Base-by-base conservation (phyloP, 768 basidiomycete species). In the Termitomyces sp. region DNA sequence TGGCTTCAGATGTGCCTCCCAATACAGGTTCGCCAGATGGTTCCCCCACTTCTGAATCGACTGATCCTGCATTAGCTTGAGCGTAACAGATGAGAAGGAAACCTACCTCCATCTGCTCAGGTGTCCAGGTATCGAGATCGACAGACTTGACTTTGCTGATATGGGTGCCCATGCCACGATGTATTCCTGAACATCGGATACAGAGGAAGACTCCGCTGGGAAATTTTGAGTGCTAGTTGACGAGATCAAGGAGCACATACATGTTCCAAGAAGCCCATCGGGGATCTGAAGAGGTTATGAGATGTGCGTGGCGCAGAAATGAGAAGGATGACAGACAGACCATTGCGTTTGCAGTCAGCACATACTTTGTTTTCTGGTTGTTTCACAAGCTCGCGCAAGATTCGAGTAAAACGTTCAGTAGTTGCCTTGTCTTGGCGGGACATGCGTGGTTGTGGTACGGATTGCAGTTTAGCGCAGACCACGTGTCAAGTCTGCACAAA, bases 261-360 rank as follows among this genome's bases (percentile, higher is more conserved):
- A 98, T 72, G 71, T 98, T 98, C 90, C 94, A 97, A 8, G 93
- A 94, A 44, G 96, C 96, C 96, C 96, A 99, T 65, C 96, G 82
- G 45, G 96, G 92, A 79, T 98, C 95, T 97, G 62, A 16, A 51
- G 26, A 41, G 24, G 18, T 49, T 44, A 11, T 54, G 28, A 60
- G 57, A 55, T 54, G 33, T 36, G 56, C 38, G 44, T 28, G 58
- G 18, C 5, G n/a, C 33, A 44, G 26, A 52, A 56, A 46, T 55
- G 60, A 46, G 58, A 6, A 49, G 20, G 24, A 30, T 30, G 30
- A 30, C 3, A 55, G 53, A 72, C 86, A 36, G 64, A 92, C 95
- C 96, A 71, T 97, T 95, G 60, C 91, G 86, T 70, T 97, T 96
- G 78, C 96, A 99, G 67, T 99, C 96, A 1, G 92, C 93, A 62